phyloP scores from a whole-genome alignment of 139 green algal genomes.

The Chlamydomonas asymmetrica region DNA sequence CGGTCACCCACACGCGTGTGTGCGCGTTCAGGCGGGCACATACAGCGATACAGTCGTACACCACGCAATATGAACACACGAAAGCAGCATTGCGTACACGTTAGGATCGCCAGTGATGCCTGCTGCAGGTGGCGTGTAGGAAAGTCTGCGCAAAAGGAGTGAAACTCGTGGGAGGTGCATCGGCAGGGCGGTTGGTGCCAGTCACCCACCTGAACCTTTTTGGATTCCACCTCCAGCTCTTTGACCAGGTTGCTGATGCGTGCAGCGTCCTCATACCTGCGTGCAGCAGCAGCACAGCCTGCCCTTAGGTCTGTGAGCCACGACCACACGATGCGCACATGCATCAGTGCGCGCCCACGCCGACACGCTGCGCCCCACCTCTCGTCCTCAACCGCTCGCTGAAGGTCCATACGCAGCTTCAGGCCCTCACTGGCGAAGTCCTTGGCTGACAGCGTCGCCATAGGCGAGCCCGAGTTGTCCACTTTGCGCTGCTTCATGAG shows the following conservation, averaged over 20 bases:
- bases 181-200: no score
- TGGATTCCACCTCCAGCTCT: not conserved
- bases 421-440: conserved; percentile 65
- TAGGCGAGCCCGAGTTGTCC: conserved; percentile 26
- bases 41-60: no score
- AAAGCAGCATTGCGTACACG: no score
- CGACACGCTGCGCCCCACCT: conserved; percentile 32
- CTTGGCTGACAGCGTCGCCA: conserved; percentile 18
- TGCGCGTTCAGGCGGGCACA: no score
- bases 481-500: conserved; percentile 68
- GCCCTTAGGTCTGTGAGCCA: not conserved
- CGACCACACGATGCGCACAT: not conserved
- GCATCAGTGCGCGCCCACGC: not conserved
- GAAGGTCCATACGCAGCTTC: conserved; percentile 61
- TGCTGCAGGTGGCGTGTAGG: no score
- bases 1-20: no score
- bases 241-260: not conserved
- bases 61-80: no score
- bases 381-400: conserved; percentile 63
- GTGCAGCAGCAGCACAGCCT: not conserved
- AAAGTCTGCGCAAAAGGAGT: no score
- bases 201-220: no score
- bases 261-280: not conserved
- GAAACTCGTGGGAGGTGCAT: no score
- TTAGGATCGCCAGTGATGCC: no score